Evolutionary conservation across 345 rosid genomes (phyloP).

Genomic region (Hypericum perforatum): DNA sequence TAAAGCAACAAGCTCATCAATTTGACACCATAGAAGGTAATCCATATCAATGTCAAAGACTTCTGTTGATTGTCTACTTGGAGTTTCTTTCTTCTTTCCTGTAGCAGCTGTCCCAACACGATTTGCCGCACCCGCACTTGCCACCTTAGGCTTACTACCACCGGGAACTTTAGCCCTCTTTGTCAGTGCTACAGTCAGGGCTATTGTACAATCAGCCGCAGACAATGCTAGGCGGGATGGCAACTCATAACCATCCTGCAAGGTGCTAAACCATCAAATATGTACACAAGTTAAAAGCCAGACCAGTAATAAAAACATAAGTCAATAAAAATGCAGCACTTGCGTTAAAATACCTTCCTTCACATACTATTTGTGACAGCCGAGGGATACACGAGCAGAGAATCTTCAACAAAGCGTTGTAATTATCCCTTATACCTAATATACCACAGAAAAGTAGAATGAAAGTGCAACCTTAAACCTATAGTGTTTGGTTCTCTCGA

Average conservation of each 20-base stretch:
- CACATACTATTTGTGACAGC: conserved; percentile 29
- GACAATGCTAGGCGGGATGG: conserved; percentile 77
- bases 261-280: conserved; percentile 34
- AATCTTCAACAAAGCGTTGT: conserved; percentile 39
- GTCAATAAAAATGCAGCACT: not conserved
- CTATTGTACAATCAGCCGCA: conserved; percentile 83
- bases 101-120: conserved; percentile 17
- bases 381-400: conserved; percentile 45
- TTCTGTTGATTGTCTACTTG: conserved; percentile 16
- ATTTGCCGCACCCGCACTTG: conserved; percentile 23
- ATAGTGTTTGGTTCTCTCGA: too few species aligned
- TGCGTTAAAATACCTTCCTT: conserved; percentile 53
- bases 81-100: conserved; percentile 30
- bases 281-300: not conserved
- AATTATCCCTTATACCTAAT: conserved; percentile 60
- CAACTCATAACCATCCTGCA: conserved; percentile 68
- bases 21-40: conserved; percentile 50
- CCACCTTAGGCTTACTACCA: conserved; percentile 25
- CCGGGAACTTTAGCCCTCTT: conserved; percentile 35
- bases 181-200: conserved; percentile 59
- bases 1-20: conserved; percentile 41
- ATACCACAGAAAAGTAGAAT: too few species aligned
- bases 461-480: too few species aligned
- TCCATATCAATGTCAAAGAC: conserved; percentile 23
- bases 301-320: conserved; percentile 1